Conservation (phyloP, 2,329 filamentous ascomycete species). For the Arthrobotrys iridis region DNA sequence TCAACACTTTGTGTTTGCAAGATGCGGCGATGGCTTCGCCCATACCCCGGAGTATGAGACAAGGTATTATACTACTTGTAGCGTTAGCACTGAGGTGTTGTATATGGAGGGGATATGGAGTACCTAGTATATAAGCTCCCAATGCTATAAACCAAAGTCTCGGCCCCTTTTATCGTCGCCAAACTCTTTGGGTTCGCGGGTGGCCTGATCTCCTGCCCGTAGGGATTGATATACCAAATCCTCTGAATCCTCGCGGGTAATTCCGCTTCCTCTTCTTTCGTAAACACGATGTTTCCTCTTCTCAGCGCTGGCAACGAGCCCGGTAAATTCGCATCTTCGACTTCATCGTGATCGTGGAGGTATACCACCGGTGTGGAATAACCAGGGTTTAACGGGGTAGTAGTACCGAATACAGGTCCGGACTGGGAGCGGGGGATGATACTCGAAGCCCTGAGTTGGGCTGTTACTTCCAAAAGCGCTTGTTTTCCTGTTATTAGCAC, state of each 20-base stretch:
- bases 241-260: slow-evolving; percentile 79
- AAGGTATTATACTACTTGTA: slow-evolving; percentile 73
- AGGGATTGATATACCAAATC: slow-evolving; percentile 98
- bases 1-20: slow-evolving; percentile 72
- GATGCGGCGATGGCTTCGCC: slow-evolving; percentile 71
- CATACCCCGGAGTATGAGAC: slow-evolving; percentile 79
- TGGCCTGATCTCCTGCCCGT: slow-evolving; percentile 93
- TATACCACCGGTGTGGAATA: slow-evolving; percentile 58
- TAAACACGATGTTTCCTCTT: slow-evolving; percentile 82
- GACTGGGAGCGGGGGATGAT: slow-evolving; percentile 47
- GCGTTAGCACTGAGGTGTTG: not conserved
- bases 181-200: slow-evolving; percentile 83
- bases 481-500: slow-evolving; percentile 57
- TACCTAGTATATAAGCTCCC: slow-evolving; percentile 85
- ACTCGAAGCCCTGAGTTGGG: slow-evolving; percentile 6
- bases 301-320: slow-evolving; percentile 82
- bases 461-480: slow-evolving; percentile 59
- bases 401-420: slow-evolving; percentile 31
- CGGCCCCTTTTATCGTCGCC: slow-evolving; percentile 71
- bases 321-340: slow-evolving; percentile 83
- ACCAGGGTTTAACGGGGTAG: slow-evolving; percentile 49
- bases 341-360: slow-evolving; percentile 65
- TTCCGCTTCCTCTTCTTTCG: slow-evolving; percentile 78
- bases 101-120: not conserved
- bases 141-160: slow-evolving; percentile 86